Evolutionary conservation across 176 grass and related monocot species (phyloP).

Genomic region (Carex scoparia): DNA sequence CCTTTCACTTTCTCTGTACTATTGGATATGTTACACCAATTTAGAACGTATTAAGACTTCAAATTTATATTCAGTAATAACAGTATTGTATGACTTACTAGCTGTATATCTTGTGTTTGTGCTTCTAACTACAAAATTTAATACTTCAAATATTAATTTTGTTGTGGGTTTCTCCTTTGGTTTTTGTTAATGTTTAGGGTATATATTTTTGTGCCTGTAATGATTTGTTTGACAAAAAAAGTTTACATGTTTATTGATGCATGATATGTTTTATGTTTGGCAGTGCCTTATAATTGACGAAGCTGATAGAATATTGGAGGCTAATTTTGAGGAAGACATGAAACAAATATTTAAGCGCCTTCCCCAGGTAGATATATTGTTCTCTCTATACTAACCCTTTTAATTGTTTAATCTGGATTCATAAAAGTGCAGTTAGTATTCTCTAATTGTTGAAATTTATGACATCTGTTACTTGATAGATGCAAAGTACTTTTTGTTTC

Average conservation of each 20-base stretch:
- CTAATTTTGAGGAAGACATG: conserved; percentile 98
- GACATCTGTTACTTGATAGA: neutral
- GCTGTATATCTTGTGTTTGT: neutral
- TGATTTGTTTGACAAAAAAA: neutral
- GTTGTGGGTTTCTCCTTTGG: neutral
- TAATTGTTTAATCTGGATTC: neutral
- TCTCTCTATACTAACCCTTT: neutral
- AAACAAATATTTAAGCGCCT: conserved; percentile 97
- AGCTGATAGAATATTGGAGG: conserved; percentile 89
- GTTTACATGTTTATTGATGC: neutral
- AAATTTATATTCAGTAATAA: neutral
- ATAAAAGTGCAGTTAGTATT: neutral
- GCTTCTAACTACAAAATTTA: neutral
- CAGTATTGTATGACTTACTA: neutral
- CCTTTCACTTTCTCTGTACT: neutral
- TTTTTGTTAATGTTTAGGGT: neutral
- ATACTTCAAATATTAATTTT: neutral
- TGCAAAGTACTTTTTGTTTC: neutral
- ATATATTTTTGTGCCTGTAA: neutral
- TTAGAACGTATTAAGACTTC: neutral
- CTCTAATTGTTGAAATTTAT: neutral
- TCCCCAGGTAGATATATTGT: conserved; percentile 51
- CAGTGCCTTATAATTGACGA: conserved; percentile 97
- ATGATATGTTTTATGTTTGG: conserved; percentile 6
- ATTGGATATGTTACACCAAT: neutral